These are phyloP conservation scores for Ophiosphaerella herpotricha DNA, from an alignment of 2,329 filamentous ascomycete genomes.

Conservation along the genomic window DNA sequence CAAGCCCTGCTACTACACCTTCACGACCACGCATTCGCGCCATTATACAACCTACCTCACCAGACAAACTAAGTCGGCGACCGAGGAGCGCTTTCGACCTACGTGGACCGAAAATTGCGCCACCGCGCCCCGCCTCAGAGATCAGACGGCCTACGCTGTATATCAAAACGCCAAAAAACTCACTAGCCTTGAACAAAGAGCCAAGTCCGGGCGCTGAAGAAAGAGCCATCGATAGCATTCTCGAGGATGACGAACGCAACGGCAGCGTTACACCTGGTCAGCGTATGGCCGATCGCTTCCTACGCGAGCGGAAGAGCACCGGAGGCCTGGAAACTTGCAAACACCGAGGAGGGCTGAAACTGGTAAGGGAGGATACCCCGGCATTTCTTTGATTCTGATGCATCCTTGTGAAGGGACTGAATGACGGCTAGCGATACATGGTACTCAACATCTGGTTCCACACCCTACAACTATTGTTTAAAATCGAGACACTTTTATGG, in stretches of 20 bases:
- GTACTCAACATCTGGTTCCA: no score
- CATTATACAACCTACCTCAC: conserved; percentile 21
- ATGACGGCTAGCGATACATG: no score
- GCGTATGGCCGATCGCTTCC: conserved; percentile 36
- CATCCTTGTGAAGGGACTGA: no score
- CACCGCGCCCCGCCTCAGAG: conserved; percentile 10
- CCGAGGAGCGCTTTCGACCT: conserved; percentile 43
- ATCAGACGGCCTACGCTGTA: conserved; percentile 6
- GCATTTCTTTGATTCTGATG: conserved; percentile 22
- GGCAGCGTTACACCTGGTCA: conserved; percentile 36
- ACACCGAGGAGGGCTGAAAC: conserved; percentile 6
- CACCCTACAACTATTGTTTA: no score
- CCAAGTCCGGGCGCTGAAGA: conserved; percentile 14
- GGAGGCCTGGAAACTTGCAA: conserved; percentile 3
- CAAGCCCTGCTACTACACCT: conserved; percentile 7
- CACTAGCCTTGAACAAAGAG: conserved; percentile 21
- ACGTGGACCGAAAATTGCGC: conserved; percentile 9
- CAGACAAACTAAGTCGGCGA: conserved; percentile 25
- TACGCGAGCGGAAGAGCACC: conserved; percentile 24
- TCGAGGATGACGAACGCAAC: conserved; percentile 7
- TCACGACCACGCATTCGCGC: conserved; percentile 20
- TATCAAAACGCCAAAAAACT: conserved; percentile 14
- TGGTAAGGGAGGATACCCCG: conserved; percentile 28
- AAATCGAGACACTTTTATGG: neutral
- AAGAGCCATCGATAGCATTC: conserved; percentile 14